Base-by-base conservation (phyloP, 345 rosid species). In the Corchorus capsularis region DNA sequence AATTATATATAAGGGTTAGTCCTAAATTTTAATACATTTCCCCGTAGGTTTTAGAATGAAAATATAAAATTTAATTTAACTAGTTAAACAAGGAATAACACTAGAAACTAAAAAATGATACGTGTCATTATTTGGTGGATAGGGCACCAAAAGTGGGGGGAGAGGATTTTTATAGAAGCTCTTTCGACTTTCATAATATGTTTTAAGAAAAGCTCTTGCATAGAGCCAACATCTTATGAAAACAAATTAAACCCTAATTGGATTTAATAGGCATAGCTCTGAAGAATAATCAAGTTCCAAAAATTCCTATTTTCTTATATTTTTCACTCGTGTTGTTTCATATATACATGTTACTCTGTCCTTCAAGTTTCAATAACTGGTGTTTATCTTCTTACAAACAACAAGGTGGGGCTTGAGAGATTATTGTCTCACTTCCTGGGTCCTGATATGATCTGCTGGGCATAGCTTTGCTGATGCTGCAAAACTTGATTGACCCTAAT, bases 401-500 rank as follows among this genome's bases (percentile, higher is more conserved):
- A 54, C 59, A n/a, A 54, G 22, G 35, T 35, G 67, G 46, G 67
- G 67, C 20, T 35, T 63, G 67, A 35, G 20, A 39, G 46, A 59
- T 59, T 22, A 11, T 59, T 22, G 63, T 22, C 37, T 8, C 11
- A 56, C 61, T 56, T 27, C 11, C 9, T 0, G 15, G 63, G 35
- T 27, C 37, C 62, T 22, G 6, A 57, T 10, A 10, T 27, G 27
- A 27, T 1, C 62, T 34, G 55, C 55, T 34, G 27, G 27, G 27
- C 27, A 1, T 3, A 16, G 46, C 45, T 15, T 35, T 63, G 46
- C n/a, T 35, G 46, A 63, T 35, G 67, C 67, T 16, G 67, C 19
- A 63, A 35, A 37, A 63, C 46, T 15, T 35, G 67, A 63, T 63
- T 63, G 67, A 37, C 45, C 67, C 53, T 43, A 49, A 69, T 27